These are phyloP conservation scores for Pyrus pyrifolia DNA, from an alignment of 306 rosid genomes.

Conservation along the genomic window DNA sequence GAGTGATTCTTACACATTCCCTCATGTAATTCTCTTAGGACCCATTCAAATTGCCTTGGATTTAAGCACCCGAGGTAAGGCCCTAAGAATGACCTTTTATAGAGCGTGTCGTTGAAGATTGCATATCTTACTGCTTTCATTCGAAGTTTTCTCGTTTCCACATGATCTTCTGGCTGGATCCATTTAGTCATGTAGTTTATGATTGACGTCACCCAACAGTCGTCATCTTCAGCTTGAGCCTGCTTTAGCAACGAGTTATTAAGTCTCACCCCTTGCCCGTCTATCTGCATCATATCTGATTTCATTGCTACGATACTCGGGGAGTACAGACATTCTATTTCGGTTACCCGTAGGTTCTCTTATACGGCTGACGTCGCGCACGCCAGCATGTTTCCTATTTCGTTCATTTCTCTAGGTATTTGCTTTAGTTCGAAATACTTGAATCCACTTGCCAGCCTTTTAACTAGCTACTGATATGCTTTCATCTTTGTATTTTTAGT, in stretches of 20 bases:
- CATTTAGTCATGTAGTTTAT: not conserved
- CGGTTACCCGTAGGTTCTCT: not conserved
- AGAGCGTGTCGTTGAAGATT: not conserved
- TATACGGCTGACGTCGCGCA: accelerated
- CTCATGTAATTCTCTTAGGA: not conserved
- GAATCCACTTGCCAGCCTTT: not conserved
- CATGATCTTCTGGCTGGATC: too few species aligned
- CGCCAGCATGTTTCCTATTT: accelerated
- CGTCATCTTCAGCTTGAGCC: too few species aligned
- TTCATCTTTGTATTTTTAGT: not conserved
- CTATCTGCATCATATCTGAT: not conserved
- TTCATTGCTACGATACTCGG: accelerated
- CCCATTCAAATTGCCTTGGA: accelerated
- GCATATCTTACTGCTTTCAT: too few species aligned
- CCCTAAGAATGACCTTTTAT: not conserved
- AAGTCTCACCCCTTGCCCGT: accelerated
- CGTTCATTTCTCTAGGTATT: not conserved
- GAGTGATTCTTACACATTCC: not conserved
- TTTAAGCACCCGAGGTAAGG: not conserved
- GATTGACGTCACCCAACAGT: too few species aligned
- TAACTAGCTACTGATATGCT: not conserved
- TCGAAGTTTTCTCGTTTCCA: too few species aligned
- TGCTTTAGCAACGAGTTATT: too few species aligned
- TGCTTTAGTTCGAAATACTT: not conserved
- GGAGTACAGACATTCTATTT: accelerated